phyloP scores from a whole-genome alignment of 495 filamentous ascomycete species.

The Xylaria flabelliformis region DNA sequence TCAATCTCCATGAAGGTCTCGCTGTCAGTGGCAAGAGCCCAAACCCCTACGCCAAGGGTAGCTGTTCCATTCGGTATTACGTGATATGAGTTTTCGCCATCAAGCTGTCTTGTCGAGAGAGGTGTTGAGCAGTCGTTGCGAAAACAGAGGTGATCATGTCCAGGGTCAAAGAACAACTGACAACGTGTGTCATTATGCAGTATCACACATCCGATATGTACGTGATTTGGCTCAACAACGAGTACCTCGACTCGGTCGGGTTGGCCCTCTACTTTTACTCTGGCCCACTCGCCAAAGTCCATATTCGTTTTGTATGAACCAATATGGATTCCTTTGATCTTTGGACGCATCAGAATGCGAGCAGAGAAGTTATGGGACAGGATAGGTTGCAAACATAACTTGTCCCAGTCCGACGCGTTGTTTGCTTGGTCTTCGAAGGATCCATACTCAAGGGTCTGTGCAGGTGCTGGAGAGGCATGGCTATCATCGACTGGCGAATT shows the following conservation, averaged over 20 bases:
- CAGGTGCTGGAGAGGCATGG: not conserved
- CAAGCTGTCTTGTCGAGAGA: not conserved
- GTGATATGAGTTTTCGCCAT: not conserved
- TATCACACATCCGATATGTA: not conserved
- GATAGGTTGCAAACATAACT: not conserved
- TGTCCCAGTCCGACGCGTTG: not conserved
- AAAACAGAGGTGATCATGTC: not conserved
- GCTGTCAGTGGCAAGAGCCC: not conserved
- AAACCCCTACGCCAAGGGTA: not conserved
- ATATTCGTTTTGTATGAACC: not conserved
- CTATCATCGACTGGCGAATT: not conserved
- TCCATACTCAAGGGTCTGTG: not conserved
- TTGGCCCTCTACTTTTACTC: not conserved
- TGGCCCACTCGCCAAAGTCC: not conserved
- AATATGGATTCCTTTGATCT: not conserved
- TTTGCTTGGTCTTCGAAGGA: not conserved
- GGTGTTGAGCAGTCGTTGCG: not conserved
- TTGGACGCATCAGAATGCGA: conserved; percentile 9
- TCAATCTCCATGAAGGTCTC: not conserved
- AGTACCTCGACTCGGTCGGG: not conserved
- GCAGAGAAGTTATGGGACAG: not conserved
- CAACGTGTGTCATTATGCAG: not conserved
- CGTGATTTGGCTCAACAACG: not conserved
- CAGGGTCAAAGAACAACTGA: not conserved
- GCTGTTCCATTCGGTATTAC: not conserved